Evolutionary conservation across 1,284 basidiomycete species (phyloP).

Genomic region (Malassezia obtusa): DNA sequence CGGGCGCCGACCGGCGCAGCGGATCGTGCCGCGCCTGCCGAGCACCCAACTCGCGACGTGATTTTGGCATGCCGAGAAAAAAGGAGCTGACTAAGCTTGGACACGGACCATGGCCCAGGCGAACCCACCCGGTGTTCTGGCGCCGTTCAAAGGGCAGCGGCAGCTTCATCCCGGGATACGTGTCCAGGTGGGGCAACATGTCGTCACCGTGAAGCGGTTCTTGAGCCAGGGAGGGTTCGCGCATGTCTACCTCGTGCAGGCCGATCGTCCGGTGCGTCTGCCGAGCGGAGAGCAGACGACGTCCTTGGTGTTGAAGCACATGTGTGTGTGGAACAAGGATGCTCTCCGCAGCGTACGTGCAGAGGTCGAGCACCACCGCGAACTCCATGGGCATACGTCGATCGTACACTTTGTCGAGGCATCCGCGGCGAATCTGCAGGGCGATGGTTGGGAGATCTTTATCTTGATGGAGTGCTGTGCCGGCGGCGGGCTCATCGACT

Average conservation of each 20-base stretch:
- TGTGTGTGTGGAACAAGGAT: slow-evolving; percentile 79
- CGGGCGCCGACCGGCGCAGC: not conserved
- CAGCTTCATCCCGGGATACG: slow-evolving; percentile 61
- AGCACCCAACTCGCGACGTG: slow-evolving; percentile 2
- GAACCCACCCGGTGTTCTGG: not conserved
- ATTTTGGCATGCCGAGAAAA: slow-evolving; percentile 14
- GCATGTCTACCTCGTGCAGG: slow-evolving; percentile 89
- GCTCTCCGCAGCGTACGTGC: slow-evolving; percentile 90
- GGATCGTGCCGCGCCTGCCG: slow-evolving; percentile 13
- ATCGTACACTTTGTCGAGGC: slow-evolving; percentile 87
- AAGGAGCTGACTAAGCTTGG: slow-evolving; percentile 12
- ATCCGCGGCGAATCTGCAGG: slow-evolving; percentile 53
- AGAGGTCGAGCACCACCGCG: slow-evolving; percentile 88
- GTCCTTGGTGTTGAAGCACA: slow-evolving; percentile 72
- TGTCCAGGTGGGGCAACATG: slow-evolving; percentile 78
- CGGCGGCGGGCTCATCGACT: slow-evolving; percentile 92
- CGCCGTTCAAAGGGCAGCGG: slow-evolving; percentile 12
- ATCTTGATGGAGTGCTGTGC: slow-evolving; percentile 97
- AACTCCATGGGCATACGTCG: slow-evolving; percentile 60
- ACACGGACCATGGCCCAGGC: slow-evolving; percentile 9
- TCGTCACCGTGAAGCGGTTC: slow-evolving; percentile 76
- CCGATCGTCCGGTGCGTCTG: slow-evolving; percentile 62
- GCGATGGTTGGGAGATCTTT: slow-evolving; percentile 82
- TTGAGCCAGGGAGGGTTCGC: slow-evolving; percentile 96
- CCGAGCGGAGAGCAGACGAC: slow-evolving; percentile 22